phyloP scores from a whole-genome alignment of 345 rosid genomes.

The Hibiscus mutabilis region DNA sequence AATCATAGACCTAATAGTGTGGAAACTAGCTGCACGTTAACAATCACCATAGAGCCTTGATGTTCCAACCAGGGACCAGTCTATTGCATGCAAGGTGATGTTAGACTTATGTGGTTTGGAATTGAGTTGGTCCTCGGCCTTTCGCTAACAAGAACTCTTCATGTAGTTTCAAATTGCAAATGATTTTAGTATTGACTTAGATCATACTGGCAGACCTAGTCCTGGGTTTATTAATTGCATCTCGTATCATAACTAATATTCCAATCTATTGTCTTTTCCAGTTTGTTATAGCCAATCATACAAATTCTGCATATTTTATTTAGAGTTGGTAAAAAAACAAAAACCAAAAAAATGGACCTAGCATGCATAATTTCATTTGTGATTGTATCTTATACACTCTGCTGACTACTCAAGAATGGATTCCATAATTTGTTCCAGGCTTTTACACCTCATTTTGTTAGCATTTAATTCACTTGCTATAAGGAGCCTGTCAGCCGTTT shows the following conservation, averaged over 20 bases:
- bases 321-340: background rate
- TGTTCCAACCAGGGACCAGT: constrained; percentile 6
- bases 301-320: background rate
- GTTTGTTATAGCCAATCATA: background rate
- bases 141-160: background rate
- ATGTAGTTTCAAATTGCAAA: background rate
- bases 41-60: background rate
- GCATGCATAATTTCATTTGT: background rate
- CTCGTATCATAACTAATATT: background rate
- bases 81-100: background rate
- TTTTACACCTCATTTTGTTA: constrained; percentile 57
- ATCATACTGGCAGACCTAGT: background rate
- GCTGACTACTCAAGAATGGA: constrained; percentile 3
- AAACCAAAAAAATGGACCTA: background rate
- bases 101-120: background rate
- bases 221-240: background rate
- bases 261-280: background rate
- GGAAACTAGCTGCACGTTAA: background rate
- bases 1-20: background rate
- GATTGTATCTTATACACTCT: background rate
- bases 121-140: background rate
- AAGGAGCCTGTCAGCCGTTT: constrained; percentile 40
- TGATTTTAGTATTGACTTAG: background rate
- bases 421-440: constrained; percentile 31
- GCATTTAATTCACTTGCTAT: constrained; percentile 55